A percentile compares a stretch with the other conserved stretches of the same genome.
Conservation (phyloP, 2,329 filamentous ascomycete genomes). For the Alternaria dauci region DNA sequence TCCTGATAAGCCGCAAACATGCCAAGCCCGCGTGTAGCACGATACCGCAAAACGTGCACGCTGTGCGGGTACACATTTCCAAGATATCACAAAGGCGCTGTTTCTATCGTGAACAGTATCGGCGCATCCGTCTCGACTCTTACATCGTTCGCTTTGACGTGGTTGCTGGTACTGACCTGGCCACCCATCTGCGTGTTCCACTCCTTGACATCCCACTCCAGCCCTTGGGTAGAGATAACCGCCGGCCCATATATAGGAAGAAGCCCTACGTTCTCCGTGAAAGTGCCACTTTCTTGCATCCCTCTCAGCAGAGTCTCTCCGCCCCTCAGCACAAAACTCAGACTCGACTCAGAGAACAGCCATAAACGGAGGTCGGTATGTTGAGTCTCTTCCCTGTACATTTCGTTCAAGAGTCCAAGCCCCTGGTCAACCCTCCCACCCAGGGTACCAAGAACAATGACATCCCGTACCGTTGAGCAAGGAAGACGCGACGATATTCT, state of each 20-base stretch:
- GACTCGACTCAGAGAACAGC: constrained; percentile 79
- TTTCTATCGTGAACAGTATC: constrained; percentile 60
- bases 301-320: constrained; percentile 75
- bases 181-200: constrained; percentile 71
- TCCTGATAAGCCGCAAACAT: background rate
- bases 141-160: constrained; percentile 53
- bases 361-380: constrained; percentile 66
- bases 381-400: constrained; percentile 64
- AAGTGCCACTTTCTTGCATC: constrained; percentile 59
- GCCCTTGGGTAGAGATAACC: constrained; percentile 77
- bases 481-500: constrained; percentile 58
- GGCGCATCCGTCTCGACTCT: constrained; percentile 52
- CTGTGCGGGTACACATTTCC: background rate
- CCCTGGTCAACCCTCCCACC: constrained; percentile 93
- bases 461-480: constrained; percentile 57
- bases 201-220: constrained; percentile 89
- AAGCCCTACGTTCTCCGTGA: constrained; percentile 85
- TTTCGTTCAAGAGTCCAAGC: constrained; percentile 85
- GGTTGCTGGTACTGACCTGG: constrained; percentile 61
- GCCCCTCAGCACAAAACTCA: constrained; percentile 80
- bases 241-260: constrained; percentile 83
- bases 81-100: constrained; percentile 17
- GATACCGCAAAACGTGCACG: background rate
- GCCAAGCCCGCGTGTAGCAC: background rate
- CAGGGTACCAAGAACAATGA: constrained; percentile 84